Evolutionary conservation across 2,329 filamentous ascomycete species (phyloP).

Genomic region (Zopfia rhizophila): DNA sequence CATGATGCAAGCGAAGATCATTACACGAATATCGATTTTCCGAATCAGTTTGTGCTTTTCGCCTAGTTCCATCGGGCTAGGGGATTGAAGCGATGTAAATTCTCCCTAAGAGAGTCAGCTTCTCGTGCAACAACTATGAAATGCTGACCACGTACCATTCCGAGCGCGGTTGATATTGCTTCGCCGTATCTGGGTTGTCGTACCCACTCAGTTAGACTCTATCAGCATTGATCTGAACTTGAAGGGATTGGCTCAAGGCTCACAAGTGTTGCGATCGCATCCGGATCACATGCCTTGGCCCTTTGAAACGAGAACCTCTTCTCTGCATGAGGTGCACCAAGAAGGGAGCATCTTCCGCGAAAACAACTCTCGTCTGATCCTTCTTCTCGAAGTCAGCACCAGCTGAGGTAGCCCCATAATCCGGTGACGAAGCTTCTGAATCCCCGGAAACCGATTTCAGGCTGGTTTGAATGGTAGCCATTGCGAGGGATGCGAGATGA

Average conservation of each 20-base stretch:
- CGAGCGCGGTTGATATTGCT: slow-evolving; percentile 18
- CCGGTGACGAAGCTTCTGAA: background rate
- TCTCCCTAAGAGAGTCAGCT: slow-evolving; percentile 31
- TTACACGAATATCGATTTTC: slow-evolving; percentile 46
- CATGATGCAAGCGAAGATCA: slow-evolving; percentile 57
- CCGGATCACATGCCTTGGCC: slow-evolving; percentile 18
- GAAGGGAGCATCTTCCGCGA: slow-evolving; percentile 19
- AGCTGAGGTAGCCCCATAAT: slow-evolving; percentile 7
- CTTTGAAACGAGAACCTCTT: slow-evolving; percentile 39
- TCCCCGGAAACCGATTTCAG: too few species aligned
- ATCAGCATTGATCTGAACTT: background rate
- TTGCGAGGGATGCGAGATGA: too few species aligned
- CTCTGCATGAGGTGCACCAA: slow-evolving; percentile 27
- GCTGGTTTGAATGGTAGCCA: slow-evolving; percentile 18
- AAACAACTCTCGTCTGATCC: slow-evolving; percentile 10
- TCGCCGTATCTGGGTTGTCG: slow-evolving; percentile 23
- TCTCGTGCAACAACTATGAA: slow-evolving; percentile 33
- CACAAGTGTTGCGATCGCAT: slow-evolving; percentile 27
- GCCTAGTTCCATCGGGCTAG: slow-evolving; percentile 35
- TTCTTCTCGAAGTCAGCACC: slow-evolving; percentile 9
- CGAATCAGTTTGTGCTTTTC: slow-evolving; percentile 36
- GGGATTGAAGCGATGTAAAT: slow-evolving; percentile 35
- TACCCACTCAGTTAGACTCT: slow-evolving; percentile 11
- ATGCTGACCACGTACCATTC: slow-evolving; percentile 23
- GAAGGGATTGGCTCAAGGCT: background rate